A percentile compares a stretch with the other conserved stretches of the same genome.
Evolutionary conservation across 1,284 basidiomycete species (phyloP).

Genomic region (Papiliotrema flavescens): DNA sequence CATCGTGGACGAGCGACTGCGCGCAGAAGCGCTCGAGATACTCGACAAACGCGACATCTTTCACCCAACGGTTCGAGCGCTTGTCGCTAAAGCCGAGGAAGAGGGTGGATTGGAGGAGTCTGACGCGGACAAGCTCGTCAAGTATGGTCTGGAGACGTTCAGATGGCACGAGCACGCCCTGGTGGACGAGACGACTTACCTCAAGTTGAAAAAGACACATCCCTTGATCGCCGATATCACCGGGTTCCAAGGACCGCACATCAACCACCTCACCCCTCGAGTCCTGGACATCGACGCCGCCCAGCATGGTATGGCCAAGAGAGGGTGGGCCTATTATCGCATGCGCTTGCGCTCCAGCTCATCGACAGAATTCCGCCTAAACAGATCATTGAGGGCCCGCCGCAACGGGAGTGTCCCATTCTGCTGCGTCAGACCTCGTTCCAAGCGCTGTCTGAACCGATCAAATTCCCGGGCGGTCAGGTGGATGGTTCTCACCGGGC

Average conservation of each 20-base stretch:
- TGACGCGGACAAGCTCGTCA: constrained; percentile 39
- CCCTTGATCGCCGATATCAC: constrained; percentile 50
- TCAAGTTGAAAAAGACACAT: constrained; percentile 37
- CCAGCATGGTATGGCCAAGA: constrained; percentile 44
- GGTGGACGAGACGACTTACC: constrained; percentile 40
- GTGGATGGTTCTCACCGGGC: constrained; percentile 44
- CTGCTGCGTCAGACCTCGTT: constrained; percentile 51
- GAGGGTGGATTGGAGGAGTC: constrained; percentile 26
- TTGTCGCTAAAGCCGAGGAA: constrained; percentile 40
- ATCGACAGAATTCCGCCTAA: constrained; percentile 47
- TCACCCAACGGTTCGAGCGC: constrained; percentile 29
- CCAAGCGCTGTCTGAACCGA: constrained; percentile 48
- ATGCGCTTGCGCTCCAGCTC: neutral
- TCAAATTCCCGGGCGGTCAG: constrained; percentile 36
- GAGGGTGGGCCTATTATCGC: constrained; percentile 22
- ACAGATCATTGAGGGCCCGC: constrained; percentile 49
- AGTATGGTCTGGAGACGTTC: constrained; percentile 47
- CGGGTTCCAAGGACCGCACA: constrained; percentile 50
- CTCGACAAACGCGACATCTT: constrained; percentile 45
- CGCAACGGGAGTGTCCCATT: constrained; percentile 41
- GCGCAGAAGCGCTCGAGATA: constrained; percentile 30
- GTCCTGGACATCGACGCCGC: constrained; percentile 51
- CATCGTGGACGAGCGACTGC: constrained; percentile 30
- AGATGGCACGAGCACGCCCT: constrained; percentile 48
- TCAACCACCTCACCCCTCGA: constrained; percentile 52